Conservation (phyloP, 768 basidiomycete species). For the Mycena galopus region DNA sequence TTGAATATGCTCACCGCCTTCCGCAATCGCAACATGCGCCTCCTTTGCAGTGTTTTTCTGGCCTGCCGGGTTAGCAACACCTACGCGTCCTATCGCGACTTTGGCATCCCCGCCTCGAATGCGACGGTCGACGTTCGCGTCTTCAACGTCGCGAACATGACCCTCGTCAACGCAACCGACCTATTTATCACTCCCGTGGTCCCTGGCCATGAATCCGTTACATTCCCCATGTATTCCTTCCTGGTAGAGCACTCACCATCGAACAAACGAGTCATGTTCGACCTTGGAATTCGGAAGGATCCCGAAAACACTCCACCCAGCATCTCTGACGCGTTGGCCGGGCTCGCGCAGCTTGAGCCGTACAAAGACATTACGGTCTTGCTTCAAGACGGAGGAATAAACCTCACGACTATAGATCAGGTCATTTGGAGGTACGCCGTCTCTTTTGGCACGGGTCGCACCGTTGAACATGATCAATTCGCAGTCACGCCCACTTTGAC, state of each 20-base stretch:
- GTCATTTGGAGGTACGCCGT: conserved; percentile 28
- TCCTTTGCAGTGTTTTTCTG: background rate
- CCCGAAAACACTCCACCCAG: background rate
- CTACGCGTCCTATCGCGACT: background rate
- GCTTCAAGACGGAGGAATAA: conserved; percentile 18
- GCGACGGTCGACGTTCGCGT: conserved; percentile 22
- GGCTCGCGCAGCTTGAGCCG: background rate
- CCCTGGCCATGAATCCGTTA: background rate
- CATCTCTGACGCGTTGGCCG: background rate
- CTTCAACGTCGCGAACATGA: conserved; percentile 15
- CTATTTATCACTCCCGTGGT: background rate
- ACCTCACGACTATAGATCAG: conserved; percentile 18
- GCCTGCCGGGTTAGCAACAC: background rate
- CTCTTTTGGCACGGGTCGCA: background rate
- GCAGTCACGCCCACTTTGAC: conserved; percentile 21
- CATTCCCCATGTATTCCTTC: conserved; percentile 16
- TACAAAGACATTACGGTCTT: conserved; percentile 20
- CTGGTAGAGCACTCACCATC: conserved; percentile 14
- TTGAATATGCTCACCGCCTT: no score
- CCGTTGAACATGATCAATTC: background rate
- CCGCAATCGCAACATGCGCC: background rate
- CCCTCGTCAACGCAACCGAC: background rate
- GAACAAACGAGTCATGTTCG: conserved; percentile 21
- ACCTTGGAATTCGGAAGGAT: conserved; percentile 21
- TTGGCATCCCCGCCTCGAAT: conserved; percentile 20